These are phyloP conservation scores for Chrysanthemum seticuspe DNA, from an alignment of 129 eudicot species.

Conservation along the genomic window DNA sequence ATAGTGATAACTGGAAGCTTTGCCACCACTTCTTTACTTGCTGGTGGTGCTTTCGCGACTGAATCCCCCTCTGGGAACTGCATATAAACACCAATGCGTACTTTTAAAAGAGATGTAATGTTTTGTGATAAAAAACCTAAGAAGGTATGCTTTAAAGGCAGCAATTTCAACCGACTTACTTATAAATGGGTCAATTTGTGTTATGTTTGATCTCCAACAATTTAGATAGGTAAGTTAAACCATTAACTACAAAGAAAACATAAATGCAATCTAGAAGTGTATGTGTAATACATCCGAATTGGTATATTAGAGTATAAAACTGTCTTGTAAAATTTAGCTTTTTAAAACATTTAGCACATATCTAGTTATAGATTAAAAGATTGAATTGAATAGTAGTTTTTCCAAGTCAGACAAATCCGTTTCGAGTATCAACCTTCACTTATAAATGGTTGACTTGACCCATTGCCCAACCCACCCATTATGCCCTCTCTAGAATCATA, in stretches of 20 bases:
- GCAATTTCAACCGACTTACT: constrained; percentile 1
- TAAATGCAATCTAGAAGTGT: too few relatives aligned
- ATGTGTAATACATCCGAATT: too few relatives aligned
- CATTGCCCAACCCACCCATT: not conserved
- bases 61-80: constrained; percentile 54
- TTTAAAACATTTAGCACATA: too few relatives aligned
- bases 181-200: not conserved
- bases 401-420: not conserved
- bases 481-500: not conserved
- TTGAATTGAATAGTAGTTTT: too few relatives aligned
- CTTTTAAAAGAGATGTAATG: not conserved
- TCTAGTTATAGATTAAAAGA: too few relatives aligned
- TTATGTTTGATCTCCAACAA: not conserved
- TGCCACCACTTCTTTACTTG: constrained; percentile 89
- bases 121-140: too few relatives aligned
- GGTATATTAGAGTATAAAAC: too few relatives aligned
- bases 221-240: not conserved
- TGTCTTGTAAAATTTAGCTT: too few relatives aligned
- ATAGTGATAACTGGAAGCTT: constrained; percentile 80
- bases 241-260: too few relatives aligned
- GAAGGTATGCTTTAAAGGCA: not conserved
- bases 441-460: too few relatives aligned
- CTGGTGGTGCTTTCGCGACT: constrained; percentile 77
- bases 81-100: constrained; percentile 10
- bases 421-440: not conserved